These are phyloP conservation scores for Paramyrothecium sp. DNA, from an alignment of 2,329 filamentous ascomycete genomes.

Conservation along the genomic window DNA sequence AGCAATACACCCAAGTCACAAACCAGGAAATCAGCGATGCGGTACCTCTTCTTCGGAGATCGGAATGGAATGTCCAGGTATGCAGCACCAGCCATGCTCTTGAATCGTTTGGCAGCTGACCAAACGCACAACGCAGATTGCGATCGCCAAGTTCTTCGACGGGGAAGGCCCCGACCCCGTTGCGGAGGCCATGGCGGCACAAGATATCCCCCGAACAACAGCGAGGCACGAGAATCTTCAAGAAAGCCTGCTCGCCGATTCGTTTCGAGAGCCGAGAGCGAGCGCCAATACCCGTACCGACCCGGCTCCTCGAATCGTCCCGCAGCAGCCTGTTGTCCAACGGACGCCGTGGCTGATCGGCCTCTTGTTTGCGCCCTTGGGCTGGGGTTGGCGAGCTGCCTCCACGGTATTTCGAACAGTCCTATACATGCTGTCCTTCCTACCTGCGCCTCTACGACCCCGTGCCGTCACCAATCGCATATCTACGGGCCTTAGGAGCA, in stretches of 20 bases:
- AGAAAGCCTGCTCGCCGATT: conserved; percentile 47
- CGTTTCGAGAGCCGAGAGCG: conserved; percentile 16
- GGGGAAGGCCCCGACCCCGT: conserved; percentile 83
- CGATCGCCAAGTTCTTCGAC: conserved; percentile 96
- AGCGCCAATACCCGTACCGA: conserved; percentile 41
- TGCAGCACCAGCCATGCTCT: conserved; percentile 8
- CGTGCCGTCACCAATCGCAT: conserved; percentile 53
- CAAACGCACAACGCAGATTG: conserved; percentile 62
- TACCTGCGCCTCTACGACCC: conserved; percentile 65
- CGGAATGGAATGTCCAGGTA: conserved; percentile 95
- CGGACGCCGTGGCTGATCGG: conserved; percentile 74
- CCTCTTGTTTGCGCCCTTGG: conserved; percentile 79
- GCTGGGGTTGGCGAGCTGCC: conserved; percentile 70
- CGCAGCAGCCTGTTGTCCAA: conserved; percentile 67
- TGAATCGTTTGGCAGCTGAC: background rate
- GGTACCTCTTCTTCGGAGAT: conserved; percentile 75
- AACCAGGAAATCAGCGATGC: conserved; percentile 77
- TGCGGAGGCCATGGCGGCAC: conserved; percentile 69
- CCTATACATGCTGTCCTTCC: conserved; percentile 75
- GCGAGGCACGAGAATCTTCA: conserved; percentile 73
- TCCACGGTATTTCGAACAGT: conserved; percentile 70
- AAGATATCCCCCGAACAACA: conserved; percentile 60
- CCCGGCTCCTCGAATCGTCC: conserved; percentile 82
- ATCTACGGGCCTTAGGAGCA: conserved; percentile 53
- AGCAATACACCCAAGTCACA: conserved; percentile 87